Conservation (phyloP, 805 yeast genomes). For the Candida ascalaphidarum region DNA sequence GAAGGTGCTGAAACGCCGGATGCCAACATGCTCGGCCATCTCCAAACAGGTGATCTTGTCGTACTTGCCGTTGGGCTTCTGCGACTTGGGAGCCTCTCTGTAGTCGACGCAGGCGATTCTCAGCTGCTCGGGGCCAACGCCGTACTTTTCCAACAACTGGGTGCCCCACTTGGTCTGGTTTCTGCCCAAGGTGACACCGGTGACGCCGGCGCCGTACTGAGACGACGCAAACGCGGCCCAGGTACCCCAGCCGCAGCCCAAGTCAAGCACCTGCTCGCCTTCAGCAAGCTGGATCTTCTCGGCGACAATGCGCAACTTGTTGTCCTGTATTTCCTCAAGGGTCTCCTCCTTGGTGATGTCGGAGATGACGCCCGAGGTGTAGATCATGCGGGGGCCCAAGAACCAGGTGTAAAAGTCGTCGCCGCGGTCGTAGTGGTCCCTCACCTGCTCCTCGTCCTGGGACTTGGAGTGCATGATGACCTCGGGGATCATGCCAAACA, state of each 20-base stretch:
- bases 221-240: slow-evolving; percentile 77
- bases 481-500: slow-evolving; percentile 87
- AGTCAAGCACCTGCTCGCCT: slow-evolving; percentile 72
- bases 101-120: slow-evolving; percentile 76
- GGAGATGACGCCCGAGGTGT: slow-evolving; percentile 77
- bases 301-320: slow-evolving; percentile 79
- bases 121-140: slow-evolving; percentile 61
- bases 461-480: slow-evolving; percentile 86
- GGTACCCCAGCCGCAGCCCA: slow-evolving; percentile 97
- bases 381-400: slow-evolving; percentile 90
- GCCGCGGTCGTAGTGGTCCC: slow-evolving; percentile 94
- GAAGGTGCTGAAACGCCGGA: slow-evolving; percentile 70
- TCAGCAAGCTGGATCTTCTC: slow-evolving; percentile 69
- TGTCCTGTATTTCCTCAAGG: slow-evolving; percentile 77
- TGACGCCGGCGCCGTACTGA: slow-evolving; percentile 75
- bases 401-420: slow-evolving; percentile 94
- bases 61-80: slow-evolving; percentile 41
- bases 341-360: slow-evolving; percentile 68
- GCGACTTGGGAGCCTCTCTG: slow-evolving; percentile 78
- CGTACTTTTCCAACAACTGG: slow-evolving; percentile 57
- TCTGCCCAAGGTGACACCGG: slow-evolving; percentile 84
- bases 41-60: slow-evolving; percentile 86
- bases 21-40: slow-evolving; percentile 96
- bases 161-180: slow-evolving; percentile 92
- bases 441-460: slow-evolving; percentile 93